Conservation (phyloP, 306 rosid genomes). For the Erythrophleum fordii region DNA sequence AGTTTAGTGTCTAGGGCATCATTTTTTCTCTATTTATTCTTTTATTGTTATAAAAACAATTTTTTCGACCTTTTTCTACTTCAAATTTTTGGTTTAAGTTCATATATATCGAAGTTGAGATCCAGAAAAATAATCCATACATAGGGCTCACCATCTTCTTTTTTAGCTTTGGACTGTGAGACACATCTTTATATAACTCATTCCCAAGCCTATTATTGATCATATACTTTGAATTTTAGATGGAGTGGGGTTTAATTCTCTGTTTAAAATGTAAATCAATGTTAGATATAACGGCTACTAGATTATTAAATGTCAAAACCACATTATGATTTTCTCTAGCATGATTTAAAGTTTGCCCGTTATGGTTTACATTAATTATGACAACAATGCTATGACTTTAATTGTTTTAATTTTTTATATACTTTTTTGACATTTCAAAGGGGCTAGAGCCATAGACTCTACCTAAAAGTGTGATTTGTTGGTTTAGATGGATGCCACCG, state of each 20-base stretch:
- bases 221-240: slow-evolving; percentile 21
- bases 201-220: slow-evolving; percentile 15
- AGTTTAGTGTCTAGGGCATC: too few species aligned
- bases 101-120: slow-evolving; percentile 37
- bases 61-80: neutral
- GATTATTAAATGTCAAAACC: slow-evolving; percentile 37
- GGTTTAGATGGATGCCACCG: neutral
- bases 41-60: too few species aligned
- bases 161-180: slow-evolving; percentile 39
- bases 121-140: slow-evolving; percentile 9
- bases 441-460: slow-evolving; percentile 38
- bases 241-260: neutral
- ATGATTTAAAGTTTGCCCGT: slow-evolving; percentile 28
- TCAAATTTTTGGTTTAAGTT: slow-evolving; percentile 48
- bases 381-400: slow-evolving; percentile 3
- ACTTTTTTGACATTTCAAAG: slow-evolving; percentile 32
- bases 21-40: too few species aligned
- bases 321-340: slow-evolving; percentile 24
- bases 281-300: neutral
- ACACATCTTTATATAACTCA: neutral
- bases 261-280: neutral
- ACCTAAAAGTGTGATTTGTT: slow-evolving; percentile 25
- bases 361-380: slow-evolving; percentile 13
- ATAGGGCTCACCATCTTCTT: slow-evolving; percentile 37
- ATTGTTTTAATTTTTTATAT: neutral